A percentile compares a stretch with the other conserved stretches of the same genome.
These are phyloP conservation scores for Spatholobus suberectus DNA, from an alignment of 306 rosid genomes.

Conservation along the genomic window DNA sequence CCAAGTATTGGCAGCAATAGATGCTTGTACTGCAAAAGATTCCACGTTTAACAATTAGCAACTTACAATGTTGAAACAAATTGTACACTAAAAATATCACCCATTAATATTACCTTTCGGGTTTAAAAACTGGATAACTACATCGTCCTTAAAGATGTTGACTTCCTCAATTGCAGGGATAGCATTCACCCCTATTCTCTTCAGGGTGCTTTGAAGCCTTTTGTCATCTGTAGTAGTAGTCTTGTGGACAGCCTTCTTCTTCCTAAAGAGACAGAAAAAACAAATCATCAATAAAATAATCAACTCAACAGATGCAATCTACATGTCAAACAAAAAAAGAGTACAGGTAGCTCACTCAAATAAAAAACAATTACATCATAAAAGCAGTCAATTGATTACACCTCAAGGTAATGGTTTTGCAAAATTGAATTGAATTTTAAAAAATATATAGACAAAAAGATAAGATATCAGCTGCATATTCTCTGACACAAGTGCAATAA, in stretches of 20 bases:
- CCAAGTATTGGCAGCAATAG: constrained; percentile 95
- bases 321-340: neutral
- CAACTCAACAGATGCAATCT: neutral
- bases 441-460: neutral
- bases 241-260: constrained; percentile 99
- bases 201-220: constrained; percentile 90
- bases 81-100: neutral
- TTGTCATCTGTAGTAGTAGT: constrained; percentile 90
- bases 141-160: constrained; percentile 89
- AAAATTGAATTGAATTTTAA: neutral
- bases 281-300: neutral
- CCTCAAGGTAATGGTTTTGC: neutral
- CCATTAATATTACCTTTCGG: constrained; percentile 66
- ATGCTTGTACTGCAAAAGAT: constrained; percentile 82
- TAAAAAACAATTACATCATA: neutral
- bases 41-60: neutral
- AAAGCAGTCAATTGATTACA: neutral
- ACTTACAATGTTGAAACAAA: neutral
- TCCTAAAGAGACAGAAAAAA: constrained; percentile 49
- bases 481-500: neutral
- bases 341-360: neutral
- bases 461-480: neutral
- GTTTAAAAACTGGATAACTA: constrained; percentile 81
- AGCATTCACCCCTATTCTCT: constrained; percentile 94
- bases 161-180: constrained; percentile 95